Conservation (phyloP, 768 basidiomycete genomes). For the Pleurotus djamor region DNA sequence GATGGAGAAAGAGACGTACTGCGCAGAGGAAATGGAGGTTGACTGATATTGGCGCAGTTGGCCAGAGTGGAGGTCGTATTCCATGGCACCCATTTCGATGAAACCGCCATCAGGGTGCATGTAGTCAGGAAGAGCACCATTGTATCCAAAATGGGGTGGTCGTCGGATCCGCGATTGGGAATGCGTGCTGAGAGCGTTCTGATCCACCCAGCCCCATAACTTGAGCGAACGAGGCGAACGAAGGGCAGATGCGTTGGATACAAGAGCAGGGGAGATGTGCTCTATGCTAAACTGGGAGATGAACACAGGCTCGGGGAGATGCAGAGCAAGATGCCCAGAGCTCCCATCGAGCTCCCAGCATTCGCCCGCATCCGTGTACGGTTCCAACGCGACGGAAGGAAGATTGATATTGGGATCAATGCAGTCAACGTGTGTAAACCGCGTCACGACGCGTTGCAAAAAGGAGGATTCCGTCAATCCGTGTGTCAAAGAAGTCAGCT, state of each 20-base stretch:
- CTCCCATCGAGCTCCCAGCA: constrained; percentile 11
- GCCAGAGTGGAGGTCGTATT: not conserved
- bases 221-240: not conserved
- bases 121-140: not conserved
- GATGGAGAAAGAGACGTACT: too few relatives aligned
- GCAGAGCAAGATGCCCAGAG: constrained; percentile 6
- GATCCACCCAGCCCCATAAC: constrained; percentile 2
- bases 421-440: constrained; percentile 1
- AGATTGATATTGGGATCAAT: not conserved
- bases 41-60: not conserved
- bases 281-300: constrained; percentile 4
- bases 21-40: not conserved
- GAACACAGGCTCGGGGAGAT: not conserved
- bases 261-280: not conserved
- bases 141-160: not conserved
- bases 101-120: not conserved
- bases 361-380: constrained; percentile 4
- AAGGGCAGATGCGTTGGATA: not conserved
- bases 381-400: constrained; percentile 4
- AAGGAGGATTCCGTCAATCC: not conserved
- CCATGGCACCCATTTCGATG: not conserved
- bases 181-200: not conserved
- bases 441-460: not conserved
- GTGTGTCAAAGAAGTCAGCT: constrained; percentile 2
- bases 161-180: too few relatives aligned